phyloP scores from a whole-genome alignment of 2,329 filamentous ascomycete genomes.

The Monosporascus ibericus region DNA sequence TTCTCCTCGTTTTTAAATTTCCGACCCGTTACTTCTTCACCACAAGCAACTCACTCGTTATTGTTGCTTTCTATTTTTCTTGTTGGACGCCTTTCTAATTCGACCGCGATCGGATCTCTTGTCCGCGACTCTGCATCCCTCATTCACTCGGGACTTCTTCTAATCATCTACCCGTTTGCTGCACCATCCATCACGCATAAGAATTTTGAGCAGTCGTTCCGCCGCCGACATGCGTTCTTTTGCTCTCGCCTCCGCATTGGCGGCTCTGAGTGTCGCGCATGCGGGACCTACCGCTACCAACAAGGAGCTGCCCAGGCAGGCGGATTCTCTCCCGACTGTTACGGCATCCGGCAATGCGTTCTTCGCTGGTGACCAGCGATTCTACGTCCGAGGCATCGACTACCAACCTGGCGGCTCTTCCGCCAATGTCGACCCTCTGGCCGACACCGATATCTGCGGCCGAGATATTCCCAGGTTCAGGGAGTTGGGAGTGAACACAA shows the following conservation, averaged over 20 bases:
- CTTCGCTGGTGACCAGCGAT: constrained; percentile 46
- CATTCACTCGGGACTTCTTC: constrained; percentile 12
- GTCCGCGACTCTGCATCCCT: constrained; percentile 6
- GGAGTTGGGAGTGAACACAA: constrained; percentile 80
- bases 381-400: constrained; percentile 56
- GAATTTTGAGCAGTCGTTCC: no score
- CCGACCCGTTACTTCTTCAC: no score
- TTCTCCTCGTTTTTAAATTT: no score
- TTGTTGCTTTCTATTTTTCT: constrained; percentile 15
- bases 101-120: constrained; percentile 2
- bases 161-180: background rate
- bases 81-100: constrained; percentile 4
- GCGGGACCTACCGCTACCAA: constrained; percentile 46
- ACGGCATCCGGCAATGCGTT: constrained; percentile 55
- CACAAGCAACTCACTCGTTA: constrained; percentile 23
- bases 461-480: constrained; percentile 79
- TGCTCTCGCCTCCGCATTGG: constrained; percentile 41
- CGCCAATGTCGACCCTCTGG: constrained; percentile 63
- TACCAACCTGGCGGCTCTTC: constrained; percentile 58
- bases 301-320: constrained; percentile 42
- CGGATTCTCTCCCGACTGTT: constrained; percentile 43
- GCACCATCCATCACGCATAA: no score
- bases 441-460: constrained; percentile 62
- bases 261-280: constrained; percentile 36
- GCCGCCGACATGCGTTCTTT: constrained; percentile 42